Evolutionary conservation across 179 eudicot genomes (phyloP), one percentile per base, ranked within the genome.

Genomic region (Silene vulgaris): DNA sequence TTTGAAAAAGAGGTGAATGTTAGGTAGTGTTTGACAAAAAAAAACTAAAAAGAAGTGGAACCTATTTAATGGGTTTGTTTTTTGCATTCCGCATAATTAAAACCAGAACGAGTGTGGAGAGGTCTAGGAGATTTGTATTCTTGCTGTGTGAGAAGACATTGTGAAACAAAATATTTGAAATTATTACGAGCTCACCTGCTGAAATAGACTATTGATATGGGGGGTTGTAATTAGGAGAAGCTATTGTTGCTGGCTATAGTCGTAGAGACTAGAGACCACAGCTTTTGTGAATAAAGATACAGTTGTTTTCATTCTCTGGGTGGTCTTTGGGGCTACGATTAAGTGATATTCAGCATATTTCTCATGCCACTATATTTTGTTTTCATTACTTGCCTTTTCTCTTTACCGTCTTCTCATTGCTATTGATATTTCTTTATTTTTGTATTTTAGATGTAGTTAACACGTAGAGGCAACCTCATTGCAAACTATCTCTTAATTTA

Each of bases 401-500:
- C 1, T 52, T 28, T 12, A 5, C 43, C n/a, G 8, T 23, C 61
- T 30, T 54, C 12, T 56, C 26, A 29, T 45, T 62, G 57, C 1
- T 75, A 29, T 20, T 20, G 32, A 21, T 52, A 37, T 16, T 63
- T 50, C 74, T 61, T 48, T 37, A 48, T 26, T 12, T 23, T 75
- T 80, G 16, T 64, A 35, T 30, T 73, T 14, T 12, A 16, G 50
- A 45, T 19, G 62, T 35, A 60, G 8, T 54, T 14, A 29, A 16
- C 28, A 74, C 52, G 21, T 61, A n/a, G 35, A 50, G 48, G 65
- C 26, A 19, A 29, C 68, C 57, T 69, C 61, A 56, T 71, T 56
- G 29, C 12, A 59, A 21, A 74, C 14, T 62, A 52, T 80, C 73
- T 75, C 65, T 65, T 66, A 65, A 68, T 50, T 23, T 64, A 16